phyloP scores from a whole-genome alignment of 768 basidiomycete genomes.

The Sutorius australiensis region DNA sequence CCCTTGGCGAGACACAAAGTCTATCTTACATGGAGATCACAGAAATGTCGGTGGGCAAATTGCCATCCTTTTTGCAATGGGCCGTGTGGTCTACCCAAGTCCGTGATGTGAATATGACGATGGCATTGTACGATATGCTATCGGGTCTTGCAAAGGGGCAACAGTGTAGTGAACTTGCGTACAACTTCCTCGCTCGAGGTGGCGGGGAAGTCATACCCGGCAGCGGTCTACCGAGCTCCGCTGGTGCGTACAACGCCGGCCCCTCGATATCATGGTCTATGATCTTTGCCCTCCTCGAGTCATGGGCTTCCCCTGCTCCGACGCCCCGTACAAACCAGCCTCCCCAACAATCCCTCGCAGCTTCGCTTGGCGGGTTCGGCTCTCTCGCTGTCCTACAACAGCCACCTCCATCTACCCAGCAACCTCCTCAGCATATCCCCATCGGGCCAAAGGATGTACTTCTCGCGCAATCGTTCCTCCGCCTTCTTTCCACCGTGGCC shows the following conservation, averaged over 20 bases:
- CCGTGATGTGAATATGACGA: conserved; percentile 67
- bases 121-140: conserved; percentile 87
- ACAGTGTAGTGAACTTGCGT: conserved; percentile 80
- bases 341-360: conserved; percentile 38
- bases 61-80: conserved; percentile 84
- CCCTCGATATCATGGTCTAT: conserved; percentile 73
- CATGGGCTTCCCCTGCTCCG: conserved; percentile 60
- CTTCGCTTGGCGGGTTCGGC: conserved; percentile 29
- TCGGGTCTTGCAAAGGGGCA: conserved; percentile 79
- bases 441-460: conserved; percentile 70
- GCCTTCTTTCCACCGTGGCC: conserved; percentile 72
- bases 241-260: conserved; percentile 38
- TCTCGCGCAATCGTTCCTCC: conserved; percentile 77
- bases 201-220: conserved; percentile 65
- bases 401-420: conserved; percentile 33
- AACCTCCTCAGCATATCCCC: conserved; percentile 39
- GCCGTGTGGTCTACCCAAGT: conserved; percentile 81
- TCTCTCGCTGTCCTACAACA: conserved; percentile 29
- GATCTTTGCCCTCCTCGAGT: conserved; percentile 71
- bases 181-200: conserved; percentile 84
- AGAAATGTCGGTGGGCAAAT: conserved; percentile 59
- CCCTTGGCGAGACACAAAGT: conserved; percentile 37
- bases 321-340: conserved; percentile 44
- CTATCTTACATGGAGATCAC: conserved; percentile 54
- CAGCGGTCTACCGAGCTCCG: conserved; percentile 42